Conservation (phyloP, 75 land plant species). For the Sequoiadendron giganteum region DNA sequence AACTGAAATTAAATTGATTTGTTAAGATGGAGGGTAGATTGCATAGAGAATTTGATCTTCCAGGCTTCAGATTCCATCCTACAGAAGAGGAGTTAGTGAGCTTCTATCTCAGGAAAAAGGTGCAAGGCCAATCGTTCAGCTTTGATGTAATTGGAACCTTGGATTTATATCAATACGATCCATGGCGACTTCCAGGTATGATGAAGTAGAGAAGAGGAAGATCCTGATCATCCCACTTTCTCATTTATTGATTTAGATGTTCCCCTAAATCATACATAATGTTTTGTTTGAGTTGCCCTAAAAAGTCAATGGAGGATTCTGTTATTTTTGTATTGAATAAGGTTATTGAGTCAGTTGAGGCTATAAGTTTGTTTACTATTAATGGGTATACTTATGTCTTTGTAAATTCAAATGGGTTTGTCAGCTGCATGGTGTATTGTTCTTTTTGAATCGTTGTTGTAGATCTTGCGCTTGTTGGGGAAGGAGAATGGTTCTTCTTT, state of each 20-base stretch:
- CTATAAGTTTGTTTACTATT: too few species aligned
- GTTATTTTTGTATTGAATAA: too few species aligned
- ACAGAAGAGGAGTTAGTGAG: slow-evolving; percentile 22
- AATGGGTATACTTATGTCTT: too few species aligned
- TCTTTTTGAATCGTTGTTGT: not conserved
- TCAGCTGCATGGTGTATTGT: not conserved
- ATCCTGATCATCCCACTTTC: not conserved
- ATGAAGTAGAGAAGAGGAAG: too few species aligned
- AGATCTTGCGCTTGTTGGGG: not conserved
- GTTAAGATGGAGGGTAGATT: not conserved
- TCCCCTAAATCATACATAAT: too few species aligned
- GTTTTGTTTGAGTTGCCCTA: too few species aligned
- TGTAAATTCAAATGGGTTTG: not conserved
- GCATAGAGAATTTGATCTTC: slow-evolving; percentile 5
- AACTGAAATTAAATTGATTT: too few species aligned
- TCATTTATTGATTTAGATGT: not conserved
- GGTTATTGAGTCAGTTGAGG: too few species aligned
- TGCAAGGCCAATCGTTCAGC: slow-evolving; percentile 4
- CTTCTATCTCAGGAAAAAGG: slow-evolving; percentile 20
- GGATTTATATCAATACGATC: slow-evolving; percentile 17
- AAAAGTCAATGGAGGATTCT: too few species aligned
- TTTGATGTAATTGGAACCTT: slow-evolving; percentile 8
- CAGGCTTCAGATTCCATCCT: slow-evolving; percentile 30
- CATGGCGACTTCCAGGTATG: slow-evolving; percentile 19
- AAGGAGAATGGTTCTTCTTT: not conserved